phyloP scores from a whole-genome alignment of 352 stramenopile genomes.

The Phytopythium kandeliae region DNA sequence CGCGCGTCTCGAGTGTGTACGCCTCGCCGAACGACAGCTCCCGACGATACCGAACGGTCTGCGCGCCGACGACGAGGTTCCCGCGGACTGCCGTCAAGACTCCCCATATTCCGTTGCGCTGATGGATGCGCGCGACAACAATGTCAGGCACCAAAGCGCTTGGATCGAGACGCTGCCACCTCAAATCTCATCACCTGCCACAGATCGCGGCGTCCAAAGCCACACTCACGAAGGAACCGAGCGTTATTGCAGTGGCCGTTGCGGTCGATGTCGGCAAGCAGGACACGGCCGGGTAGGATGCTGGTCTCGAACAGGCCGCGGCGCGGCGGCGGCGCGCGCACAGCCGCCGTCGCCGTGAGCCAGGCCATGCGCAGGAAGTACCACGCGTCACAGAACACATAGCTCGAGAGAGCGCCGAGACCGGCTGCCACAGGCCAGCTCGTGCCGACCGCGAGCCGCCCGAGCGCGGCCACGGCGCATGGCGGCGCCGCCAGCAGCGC shows the following conservation, averaged over 20 bases:
- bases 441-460: constrained; percentile 15
- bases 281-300: constrained; percentile 35
- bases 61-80: constrained; percentile 78
- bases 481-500: constrained; percentile 43
- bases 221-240: constrained; percentile 79
- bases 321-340: constrained; percentile 15
- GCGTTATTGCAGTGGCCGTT: constrained; percentile 87
- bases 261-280: constrained; percentile 70
- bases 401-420: constrained; percentile 39
- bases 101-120: constrained; percentile 74
- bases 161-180: no score
- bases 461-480: constrained; percentile 22
- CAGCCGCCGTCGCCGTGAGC: constrained; percentile 15
- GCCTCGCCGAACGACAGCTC: constrained; percentile 65
- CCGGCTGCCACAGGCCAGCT: constrained; percentile 18
- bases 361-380: constrained; percentile 68
- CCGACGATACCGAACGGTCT: constrained; percentile 77
- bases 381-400: constrained; percentile 71
- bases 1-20: constrained; percentile 67
- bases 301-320: constrained; percentile 50
- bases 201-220: constrained; percentile 67
- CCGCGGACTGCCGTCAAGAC: constrained; percentile 41
- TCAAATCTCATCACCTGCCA: no score
- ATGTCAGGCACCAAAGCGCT: no score
- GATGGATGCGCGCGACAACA: no score